phyloP scores from a whole-genome alignment of 768 basidiomycete species.

The Russula earlei region DNA sequence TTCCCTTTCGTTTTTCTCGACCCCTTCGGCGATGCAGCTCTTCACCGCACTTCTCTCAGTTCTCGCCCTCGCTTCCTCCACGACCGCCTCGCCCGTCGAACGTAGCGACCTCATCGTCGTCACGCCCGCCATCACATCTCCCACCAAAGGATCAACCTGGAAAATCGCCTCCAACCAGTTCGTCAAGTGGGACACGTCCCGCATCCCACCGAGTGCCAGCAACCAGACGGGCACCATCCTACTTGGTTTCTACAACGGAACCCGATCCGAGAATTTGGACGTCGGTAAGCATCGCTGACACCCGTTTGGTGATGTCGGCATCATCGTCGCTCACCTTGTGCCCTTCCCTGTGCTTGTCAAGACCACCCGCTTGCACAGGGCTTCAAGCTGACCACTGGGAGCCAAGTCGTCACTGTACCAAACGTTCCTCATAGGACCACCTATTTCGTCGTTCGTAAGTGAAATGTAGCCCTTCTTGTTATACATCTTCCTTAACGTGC shows the following conservation, averaged over 20 bases:
- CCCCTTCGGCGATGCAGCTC: constrained; percentile 6
- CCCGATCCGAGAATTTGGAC: constrained; percentile 1
- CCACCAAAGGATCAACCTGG: background rate
- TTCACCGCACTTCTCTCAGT: constrained; percentile 1
- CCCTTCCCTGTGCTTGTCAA: background rate
- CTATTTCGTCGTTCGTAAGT: constrained; percentile 13
- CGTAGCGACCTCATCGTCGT: constrained; percentile 2
- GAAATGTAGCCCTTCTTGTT: background rate
- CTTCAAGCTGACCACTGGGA: background rate
- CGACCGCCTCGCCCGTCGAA: background rate
- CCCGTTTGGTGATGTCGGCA: background rate
- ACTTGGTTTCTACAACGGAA: background rate
- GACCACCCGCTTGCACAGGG: background rate
- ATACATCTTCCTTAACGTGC: background rate
- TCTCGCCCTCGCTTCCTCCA: constrained; percentile 3
- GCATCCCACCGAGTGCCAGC: background rate
- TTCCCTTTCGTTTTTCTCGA: background rate
- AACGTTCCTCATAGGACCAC: background rate
- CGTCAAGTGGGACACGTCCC: constrained; percentile 5
- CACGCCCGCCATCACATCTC: background rate
- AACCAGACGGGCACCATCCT: background rate
- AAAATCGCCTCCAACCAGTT: background rate
- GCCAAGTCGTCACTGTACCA: background rate
- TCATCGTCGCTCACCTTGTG: background rate
- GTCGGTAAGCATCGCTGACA: background rate